Percentiles rank a stretch among this genome's conserved stretches.
These are phyloP conservation scores for Ophiocordyceps unilateralis DNA, from an alignment of 2,329 filamentous ascomycete genomes.

Conservation along the genomic window DNA sequence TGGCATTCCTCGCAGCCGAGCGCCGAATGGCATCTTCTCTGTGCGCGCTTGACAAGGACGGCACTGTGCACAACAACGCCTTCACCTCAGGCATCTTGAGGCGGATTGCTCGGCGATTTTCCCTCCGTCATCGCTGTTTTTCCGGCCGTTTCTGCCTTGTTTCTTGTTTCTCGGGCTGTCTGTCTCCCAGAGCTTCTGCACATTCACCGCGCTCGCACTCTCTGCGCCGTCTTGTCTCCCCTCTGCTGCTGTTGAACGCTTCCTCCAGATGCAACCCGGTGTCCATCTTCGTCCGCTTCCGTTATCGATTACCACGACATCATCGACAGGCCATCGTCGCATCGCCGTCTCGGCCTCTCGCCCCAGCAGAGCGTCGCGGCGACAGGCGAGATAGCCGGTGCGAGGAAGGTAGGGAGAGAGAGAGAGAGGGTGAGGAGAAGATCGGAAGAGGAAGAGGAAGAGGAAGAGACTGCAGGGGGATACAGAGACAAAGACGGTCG, in stretches of 20 bases:
- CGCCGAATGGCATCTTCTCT: not conserved
- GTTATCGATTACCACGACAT: not conserved
- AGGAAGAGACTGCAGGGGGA: not conserved
- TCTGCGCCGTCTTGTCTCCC: no score
- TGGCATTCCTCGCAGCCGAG: not conserved
- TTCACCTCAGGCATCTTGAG: not conserved
- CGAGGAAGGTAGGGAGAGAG: not conserved
- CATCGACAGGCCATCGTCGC: not conserved
- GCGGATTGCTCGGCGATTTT: not conserved
- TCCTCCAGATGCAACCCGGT: not conserved
- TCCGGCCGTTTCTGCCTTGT: not conserved
- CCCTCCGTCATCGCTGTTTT: not conserved
- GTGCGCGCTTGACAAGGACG: not conserved
- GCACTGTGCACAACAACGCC: not conserved
- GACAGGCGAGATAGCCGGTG: no score
- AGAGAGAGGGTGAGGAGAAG: no score
- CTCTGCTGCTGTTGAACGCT: no score
- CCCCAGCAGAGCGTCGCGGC: no score
- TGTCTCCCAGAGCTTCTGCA: not conserved
- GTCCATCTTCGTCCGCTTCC: not conserved
- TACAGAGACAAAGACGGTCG: not conserved
- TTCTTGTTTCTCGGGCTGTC: not conserved
- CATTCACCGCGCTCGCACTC: no score
- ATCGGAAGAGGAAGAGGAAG: no score
- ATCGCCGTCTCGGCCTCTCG: not conserved